Percentiles rank a stretch among this genome's conserved stretches.
Evolutionary conservation across 352 stramenopile genomes (phyloP).

Genomic region (Peronosclerospora sorghi): DNA sequence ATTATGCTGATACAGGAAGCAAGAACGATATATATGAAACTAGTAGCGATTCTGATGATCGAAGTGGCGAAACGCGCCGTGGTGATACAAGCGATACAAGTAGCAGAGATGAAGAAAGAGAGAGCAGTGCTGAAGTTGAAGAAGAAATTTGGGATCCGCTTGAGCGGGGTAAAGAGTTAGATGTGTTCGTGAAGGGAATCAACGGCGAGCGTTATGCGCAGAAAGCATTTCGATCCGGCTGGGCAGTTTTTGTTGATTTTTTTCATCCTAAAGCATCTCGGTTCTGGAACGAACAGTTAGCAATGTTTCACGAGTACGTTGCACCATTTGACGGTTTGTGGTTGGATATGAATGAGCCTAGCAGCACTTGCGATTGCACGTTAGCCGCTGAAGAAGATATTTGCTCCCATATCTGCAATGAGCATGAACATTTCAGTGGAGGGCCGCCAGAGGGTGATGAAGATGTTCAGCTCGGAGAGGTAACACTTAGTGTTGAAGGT

Average conservation of each 20-base stretch:
- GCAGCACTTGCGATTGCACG: conserved; percentile 46
- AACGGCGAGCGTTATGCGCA: conserved; percentile 48
- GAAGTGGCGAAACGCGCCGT: not conserved
- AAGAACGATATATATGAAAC: not conserved
- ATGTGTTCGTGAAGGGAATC: conserved; percentile 73
- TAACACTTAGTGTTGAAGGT: conserved; percentile 8
- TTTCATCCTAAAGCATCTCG: conserved; percentile 58
- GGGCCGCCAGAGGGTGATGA: not conserved
- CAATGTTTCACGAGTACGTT: conserved; percentile 42
- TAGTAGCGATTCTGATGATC: not conserved
- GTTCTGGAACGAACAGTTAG: conserved; percentile 64
- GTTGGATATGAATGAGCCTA: conserved; percentile 79
- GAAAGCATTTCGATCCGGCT: conserved; percentile 52
- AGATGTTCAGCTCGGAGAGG: conserved; percentile 1
- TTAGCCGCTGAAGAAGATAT: conserved; percentile 26
- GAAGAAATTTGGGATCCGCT: conserved; percentile 21
- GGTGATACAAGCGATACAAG: conserved; percentile 1
- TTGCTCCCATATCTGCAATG: conserved; percentile 18
- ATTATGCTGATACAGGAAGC: not conserved
- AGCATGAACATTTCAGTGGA: not conserved
- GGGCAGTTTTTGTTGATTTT: conserved; percentile 78
- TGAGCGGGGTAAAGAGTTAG: conserved; percentile 26
- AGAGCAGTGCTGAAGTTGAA: not conserved
- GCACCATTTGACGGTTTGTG: conserved; percentile 74
- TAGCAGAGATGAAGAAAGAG: not conserved